These are phyloP conservation scores for Candida coleopterorum DNA, from an alignment of 805 yeast species.

Conservation along the genomic window DNA sequence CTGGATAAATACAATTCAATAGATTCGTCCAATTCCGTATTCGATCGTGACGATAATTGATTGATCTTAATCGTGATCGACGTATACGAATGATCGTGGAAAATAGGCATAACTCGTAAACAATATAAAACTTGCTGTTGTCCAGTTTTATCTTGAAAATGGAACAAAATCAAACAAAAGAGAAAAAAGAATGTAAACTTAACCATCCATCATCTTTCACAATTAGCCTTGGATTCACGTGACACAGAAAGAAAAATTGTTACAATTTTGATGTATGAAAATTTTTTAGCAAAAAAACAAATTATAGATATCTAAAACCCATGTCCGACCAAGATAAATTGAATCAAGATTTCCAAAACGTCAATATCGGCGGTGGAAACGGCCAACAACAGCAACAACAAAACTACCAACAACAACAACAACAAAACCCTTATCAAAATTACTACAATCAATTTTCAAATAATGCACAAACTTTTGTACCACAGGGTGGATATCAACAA, in stretches of 20 bases:
- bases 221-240: conserved; percentile 1
- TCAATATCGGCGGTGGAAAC: conserved; percentile 27
- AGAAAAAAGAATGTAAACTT: too few species aligned
- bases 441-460: conserved; percentile 41
- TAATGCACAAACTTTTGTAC: conserved; percentile 46
- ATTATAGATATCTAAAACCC: too few species aligned
- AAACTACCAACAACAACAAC: conserved; percentile 15
- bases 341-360: conserved; percentile 40
- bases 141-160: too few species aligned
- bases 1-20: conserved; percentile 49
- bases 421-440: conserved; percentile 6
- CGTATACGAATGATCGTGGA: conserved; percentile 57
- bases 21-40: conserved; percentile 33
- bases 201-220: too few species aligned
- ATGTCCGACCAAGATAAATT: conserved; percentile 39
- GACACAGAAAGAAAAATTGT: too few species aligned
- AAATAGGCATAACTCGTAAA: conserved; percentile 26
- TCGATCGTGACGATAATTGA: conserved; percentile 41
- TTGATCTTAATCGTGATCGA: conserved; percentile 65
- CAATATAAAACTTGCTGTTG: too few species aligned
- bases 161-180: too few species aligned
- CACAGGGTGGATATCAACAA: conserved; percentile 22
- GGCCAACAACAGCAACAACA: conserved; percentile 17
- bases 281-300: conserved; percentile 2
- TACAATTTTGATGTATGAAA: conserved; percentile 2